Percentiles rank a stretch among this genome's conserved stretches.
Conservation (phyloP, 306 rosid genomes). For the Carpinus fangiana region DNA sequence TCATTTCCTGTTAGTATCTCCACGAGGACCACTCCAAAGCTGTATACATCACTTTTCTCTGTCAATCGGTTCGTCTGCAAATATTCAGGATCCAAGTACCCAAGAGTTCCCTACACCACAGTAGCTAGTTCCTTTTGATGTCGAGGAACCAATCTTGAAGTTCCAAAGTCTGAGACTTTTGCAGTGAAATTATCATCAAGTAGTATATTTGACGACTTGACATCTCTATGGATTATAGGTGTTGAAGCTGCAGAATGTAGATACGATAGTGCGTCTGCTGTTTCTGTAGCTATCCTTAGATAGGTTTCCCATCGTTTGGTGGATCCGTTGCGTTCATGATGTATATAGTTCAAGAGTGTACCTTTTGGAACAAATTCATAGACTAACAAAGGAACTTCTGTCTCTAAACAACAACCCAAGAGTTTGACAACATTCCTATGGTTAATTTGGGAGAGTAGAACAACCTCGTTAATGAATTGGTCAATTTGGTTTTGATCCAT, state of each 20-base stretch:
- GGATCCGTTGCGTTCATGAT: no score
- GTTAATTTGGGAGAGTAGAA: slow-evolving; percentile 7
- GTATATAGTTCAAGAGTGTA: no score
- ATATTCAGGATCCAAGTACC: slow-evolving; percentile 36
- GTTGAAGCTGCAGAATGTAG: no score
- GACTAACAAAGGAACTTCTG: not conserved
- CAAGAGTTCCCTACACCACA: slow-evolving; percentile 37
- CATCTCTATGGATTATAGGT: no score
- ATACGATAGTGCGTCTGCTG: no score
- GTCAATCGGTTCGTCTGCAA: slow-evolving; percentile 1
- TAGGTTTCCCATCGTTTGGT: no score
- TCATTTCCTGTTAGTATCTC: slow-evolving; percentile 34
- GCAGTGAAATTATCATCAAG: no score
- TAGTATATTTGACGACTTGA: no score
- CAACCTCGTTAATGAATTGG: slow-evolving; percentile 25
- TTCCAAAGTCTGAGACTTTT: no score
- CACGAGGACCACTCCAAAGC: slow-evolving; percentile 41
- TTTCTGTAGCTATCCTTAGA: no score
- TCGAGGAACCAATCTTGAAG: no score
- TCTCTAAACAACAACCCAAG: slow-evolving; percentile 30
- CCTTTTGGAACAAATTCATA: no score
- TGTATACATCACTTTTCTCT: slow-evolving; percentile 37
- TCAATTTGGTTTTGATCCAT: slow-evolving; percentile 9
- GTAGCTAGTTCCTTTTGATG: slow-evolving; percentile 28
- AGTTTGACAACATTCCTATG: slow-evolving; percentile 23